These are phyloP conservation scores for Penicillium sp. DNA, from an alignment of 2,329 filamentous ascomycete species.

Conservation along the genomic window DNA sequence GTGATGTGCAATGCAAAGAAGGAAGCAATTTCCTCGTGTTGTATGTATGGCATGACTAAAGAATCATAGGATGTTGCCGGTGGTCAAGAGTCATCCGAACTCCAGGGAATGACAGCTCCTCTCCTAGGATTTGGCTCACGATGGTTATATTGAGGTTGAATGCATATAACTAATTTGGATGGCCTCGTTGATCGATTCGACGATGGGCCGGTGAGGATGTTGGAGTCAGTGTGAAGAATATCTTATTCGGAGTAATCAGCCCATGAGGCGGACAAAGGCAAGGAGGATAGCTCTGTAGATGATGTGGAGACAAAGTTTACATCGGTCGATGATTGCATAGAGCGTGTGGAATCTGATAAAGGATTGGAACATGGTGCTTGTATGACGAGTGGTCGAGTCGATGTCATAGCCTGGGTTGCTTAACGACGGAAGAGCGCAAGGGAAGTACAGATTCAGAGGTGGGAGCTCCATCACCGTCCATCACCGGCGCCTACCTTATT, in stretches of 20 bases:
- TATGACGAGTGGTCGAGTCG: too few relatives aligned
- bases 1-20: not conserved
- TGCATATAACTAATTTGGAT: not conserved
- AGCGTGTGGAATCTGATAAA: too few relatives aligned
- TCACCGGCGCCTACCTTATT: too few relatives aligned
- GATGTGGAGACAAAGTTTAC: too few relatives aligned
- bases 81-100: not conserved
- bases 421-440: too few relatives aligned
- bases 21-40: not conserved
- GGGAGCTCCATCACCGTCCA: too few relatives aligned
- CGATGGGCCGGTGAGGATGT: not conserved
- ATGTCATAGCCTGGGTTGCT: too few relatives aligned
- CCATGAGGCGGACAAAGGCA: not conserved
- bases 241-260: not conserved
- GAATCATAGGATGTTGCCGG: not conserved
- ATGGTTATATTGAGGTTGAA: not conserved
- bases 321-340: too few relatives aligned
- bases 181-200: not conserved
- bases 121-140: not conserved
- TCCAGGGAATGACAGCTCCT: not conserved
- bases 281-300: not conserved
- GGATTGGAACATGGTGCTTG: too few relatives aligned
- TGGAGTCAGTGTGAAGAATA: not conserved
- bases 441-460: too few relatives aligned
- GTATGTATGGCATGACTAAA: not conserved